Evolutionary conservation across 805 yeast species (phyloP).

Genomic region (Kodamaea hsintzibuensis): DNA sequence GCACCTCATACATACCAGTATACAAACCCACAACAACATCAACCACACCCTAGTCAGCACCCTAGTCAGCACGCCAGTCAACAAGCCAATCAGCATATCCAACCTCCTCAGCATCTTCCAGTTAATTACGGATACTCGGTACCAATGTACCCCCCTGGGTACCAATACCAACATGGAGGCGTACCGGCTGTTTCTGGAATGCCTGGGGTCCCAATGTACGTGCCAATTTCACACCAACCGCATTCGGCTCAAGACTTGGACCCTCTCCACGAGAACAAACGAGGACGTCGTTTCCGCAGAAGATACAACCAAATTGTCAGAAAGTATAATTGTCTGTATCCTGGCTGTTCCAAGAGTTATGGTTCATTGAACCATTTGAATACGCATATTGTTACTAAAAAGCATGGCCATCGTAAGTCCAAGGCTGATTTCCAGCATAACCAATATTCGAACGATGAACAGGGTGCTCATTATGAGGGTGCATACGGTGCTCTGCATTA

Average conservation of each 20-base stretch:
- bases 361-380: constrained; percentile 45
- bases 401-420: constrained; percentile 44
- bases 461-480: constrained; percentile 2
- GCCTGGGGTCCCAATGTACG: constrained; percentile 1
- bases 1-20: neutral
- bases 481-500: constrained; percentile 4
- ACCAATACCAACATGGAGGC: too few species aligned
- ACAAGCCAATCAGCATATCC: too few species aligned
- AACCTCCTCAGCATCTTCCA: neutral
- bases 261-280: constrained; percentile 21
- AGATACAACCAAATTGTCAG: constrained; percentile 38
- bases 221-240: constrained; percentile 3
- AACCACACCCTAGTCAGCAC: too few species aligned
- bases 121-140: neutral
- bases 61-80: too few species aligned
- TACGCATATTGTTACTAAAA: constrained; percentile 46
- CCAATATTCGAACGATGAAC: constrained; percentile 13
- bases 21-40: neutral
- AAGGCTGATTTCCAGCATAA: constrained; percentile 39
- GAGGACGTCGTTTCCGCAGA: constrained; percentile 37
- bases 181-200: neutral
- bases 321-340: constrained; percentile 32
- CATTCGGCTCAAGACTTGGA: constrained; percentile 13
- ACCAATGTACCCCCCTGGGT: neutral
- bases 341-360: constrained; percentile 44